Base-by-base conservation (phyloP, 176 grass and related monocot species). In the Dendrocalamus sinicus region DNA sequence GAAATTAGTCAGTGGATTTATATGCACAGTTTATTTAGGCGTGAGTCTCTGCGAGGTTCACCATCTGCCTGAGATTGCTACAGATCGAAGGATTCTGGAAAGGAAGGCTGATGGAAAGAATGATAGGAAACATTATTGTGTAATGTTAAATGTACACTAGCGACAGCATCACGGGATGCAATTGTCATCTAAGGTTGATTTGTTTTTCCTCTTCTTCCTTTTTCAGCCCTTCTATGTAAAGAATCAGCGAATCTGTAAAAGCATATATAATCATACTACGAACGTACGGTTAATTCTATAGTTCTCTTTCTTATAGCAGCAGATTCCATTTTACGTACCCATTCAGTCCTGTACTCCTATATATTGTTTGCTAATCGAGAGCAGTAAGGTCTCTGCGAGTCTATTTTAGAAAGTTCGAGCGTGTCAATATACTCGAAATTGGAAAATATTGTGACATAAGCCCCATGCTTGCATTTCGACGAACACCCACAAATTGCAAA, bases 141-240 rank as follows among this genome's bases (percentile, higher is more conserved):
- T 89, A 69, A 75, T 83, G 20, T 74, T 26, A 65, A 84, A 9
- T 88, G 92, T 90, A 86, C 87, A 88, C 71, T 90, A 90, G 90
- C 71, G 77, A 55, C 82, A 53, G 69, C 83, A 85, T 76, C 81
- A 72, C 24, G 23, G 54, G 67, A 83, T 86, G 90, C 75, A 54
- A 83, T 46, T 86, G 86, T 75, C 78, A 79, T 69, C 17, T 70
- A 58, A 85, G 66, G 70, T 68, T 78, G 86, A 69, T 92, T 72
- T 63, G 0, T 58, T 39, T 59, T 51, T 46, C 23, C 8, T 59
- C 55, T 57, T 61, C 26, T 60, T 78, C 15, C 15, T 60, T 32
- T 78, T 19, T 22, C 81, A 37, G 9, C 46, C 73, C 39, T 73
- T 73, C 54, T 51, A 19, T 83, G 86, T 86, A 81, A 75, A 80